Conservation (phyloP, 2,329 filamentous ascomycete genomes). For the Arthrobotrys sphaeroides region DNA sequence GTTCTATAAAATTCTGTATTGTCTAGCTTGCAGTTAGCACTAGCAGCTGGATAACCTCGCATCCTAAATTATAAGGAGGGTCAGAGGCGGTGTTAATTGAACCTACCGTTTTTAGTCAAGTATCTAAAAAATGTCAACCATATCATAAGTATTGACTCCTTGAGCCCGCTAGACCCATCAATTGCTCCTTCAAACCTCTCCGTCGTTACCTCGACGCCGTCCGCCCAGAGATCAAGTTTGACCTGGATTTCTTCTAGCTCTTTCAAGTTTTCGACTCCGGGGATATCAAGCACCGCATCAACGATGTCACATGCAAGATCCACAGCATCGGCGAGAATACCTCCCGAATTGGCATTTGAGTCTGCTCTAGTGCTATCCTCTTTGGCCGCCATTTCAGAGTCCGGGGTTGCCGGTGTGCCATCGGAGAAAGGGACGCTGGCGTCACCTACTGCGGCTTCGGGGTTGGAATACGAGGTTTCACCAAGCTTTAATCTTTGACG, state of each 20-base stretch:
- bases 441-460: no score
- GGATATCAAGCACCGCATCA: background rate
- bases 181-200: background rate
- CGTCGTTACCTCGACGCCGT: background rate
- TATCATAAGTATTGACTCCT: background rate
- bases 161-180: background rate
- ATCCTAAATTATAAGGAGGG: no score
- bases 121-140: background rate
- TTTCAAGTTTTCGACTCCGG: background rate
- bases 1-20: background rate
- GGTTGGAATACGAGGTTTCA: no score
- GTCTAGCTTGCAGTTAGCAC: background rate
- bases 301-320: background rate
- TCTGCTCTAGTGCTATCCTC: no score
- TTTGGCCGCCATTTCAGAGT: no score
- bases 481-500: no score
- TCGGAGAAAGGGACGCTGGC: no score
- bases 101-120: background rate
- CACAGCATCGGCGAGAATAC: background rate
- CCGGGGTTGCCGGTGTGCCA: no score
- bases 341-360: background rate
- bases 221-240: slow-evolving; percentile 12
- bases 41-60: background rate
- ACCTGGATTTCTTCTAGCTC: slow-evolving; percentile 5
- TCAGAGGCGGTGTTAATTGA: no score